Evolutionary conservation across 1,284 basidiomycete genomes (phyloP).

Genomic region (Leccinum subspadiceum): DNA sequence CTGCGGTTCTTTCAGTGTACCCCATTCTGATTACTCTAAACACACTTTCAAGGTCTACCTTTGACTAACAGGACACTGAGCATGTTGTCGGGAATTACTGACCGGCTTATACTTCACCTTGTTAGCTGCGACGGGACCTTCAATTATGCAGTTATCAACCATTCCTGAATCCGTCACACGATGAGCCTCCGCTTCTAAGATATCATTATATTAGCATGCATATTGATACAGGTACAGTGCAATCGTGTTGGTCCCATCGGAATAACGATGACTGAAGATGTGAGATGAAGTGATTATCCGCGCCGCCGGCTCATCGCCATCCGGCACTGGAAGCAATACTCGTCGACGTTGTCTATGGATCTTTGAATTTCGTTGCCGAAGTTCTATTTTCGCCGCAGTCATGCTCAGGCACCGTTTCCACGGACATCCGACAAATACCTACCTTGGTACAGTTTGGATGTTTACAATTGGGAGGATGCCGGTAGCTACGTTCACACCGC

Average conservation of each 20-base stretch:
- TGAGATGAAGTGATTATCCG: constrained; percentile 9
- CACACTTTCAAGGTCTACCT: background rate
- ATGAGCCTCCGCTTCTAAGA: constrained; percentile 7
- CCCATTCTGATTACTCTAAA: background rate
- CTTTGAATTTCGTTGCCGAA: constrained; percentile 55
- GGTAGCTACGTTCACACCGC: constrained; percentile 61
- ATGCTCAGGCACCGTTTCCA: constrained; percentile 17
- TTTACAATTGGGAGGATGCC: constrained; percentile 55
- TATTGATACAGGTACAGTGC: constrained; percentile 31
- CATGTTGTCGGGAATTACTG: background rate
- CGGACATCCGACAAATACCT: constrained; percentile 22
- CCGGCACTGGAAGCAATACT: constrained; percentile 54
- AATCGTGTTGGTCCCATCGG: constrained; percentile 21
- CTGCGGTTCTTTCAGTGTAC: background rate
- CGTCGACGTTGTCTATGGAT: constrained; percentile 55
- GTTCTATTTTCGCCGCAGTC: constrained; percentile 36
- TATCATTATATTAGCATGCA: constrained; percentile 25
- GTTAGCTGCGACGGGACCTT: background rate
- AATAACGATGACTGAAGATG: constrained; percentile 2
- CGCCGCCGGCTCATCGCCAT: constrained; percentile 40
- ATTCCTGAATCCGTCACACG: background rate
- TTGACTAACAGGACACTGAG: background rate
- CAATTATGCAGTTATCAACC: background rate
- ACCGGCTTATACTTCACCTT: background rate
- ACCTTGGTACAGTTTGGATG: constrained; percentile 53